Evolutionary conservation across 257 asterid species (phyloP).

Genomic region (Solanum corneliomulleri): DNA sequence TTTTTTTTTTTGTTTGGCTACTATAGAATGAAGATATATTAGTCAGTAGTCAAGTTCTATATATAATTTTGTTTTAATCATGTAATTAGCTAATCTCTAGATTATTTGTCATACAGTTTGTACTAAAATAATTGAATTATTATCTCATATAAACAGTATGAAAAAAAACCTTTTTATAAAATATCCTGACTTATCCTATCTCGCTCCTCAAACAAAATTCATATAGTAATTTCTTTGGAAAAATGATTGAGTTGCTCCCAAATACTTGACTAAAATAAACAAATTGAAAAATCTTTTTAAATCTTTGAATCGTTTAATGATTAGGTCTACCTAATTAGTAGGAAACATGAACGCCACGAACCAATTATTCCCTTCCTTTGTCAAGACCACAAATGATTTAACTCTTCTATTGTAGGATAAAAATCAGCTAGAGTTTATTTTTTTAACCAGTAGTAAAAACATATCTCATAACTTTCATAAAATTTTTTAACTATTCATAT

Average conservation of each 20-base stretch:
- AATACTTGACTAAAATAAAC: not conserved
- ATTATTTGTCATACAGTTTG: not conserved
- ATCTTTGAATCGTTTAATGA: not conserved
- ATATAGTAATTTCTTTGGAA: not conserved
- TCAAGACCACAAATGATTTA: not conserved
- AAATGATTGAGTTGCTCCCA: not conserved
- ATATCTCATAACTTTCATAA: not conserved
- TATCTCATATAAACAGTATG: rapidly evolving
- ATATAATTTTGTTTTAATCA: not conserved
- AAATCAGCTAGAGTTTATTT: not conserved
- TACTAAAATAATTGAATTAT: not conserved
- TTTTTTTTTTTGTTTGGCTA: not conserved
- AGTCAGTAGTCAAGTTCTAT: not conserved
- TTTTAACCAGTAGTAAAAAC: not conserved
- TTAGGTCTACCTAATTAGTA: not conserved
- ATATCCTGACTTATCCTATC: not conserved
- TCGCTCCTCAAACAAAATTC: not conserved
- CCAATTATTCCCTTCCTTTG: not conserved
- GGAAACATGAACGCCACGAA: not conserved
- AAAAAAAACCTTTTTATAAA: not conserved
- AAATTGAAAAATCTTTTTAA: not conserved
- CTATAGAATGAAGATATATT: not conserved
- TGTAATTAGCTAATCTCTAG: not conserved
- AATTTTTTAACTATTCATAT: not conserved
- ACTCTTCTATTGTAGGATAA: not conserved